Evolutionary conservation across 176 grass and related monocot species (phyloP), one percentile per base, ranked within the genome.

Genomic region (Puccinellia tenuiflora): DNA sequence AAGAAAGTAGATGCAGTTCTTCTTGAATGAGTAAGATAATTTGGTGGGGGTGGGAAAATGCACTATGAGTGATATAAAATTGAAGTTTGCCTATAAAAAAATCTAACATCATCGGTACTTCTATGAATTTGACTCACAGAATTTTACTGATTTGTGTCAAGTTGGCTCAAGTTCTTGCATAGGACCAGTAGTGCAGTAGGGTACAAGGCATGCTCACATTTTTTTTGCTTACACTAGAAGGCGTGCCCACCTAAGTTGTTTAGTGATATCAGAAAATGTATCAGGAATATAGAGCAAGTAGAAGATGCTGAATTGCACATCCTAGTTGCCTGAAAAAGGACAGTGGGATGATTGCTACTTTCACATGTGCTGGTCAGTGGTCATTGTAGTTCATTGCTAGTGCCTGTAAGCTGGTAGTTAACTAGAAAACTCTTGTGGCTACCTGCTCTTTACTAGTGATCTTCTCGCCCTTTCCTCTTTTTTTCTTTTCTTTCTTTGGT

Each of bases 271-370:
- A 79, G 24, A 30, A n/a, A 77, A 15, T 57, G 14, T 20, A 42
- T 18, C 33, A 37, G 14, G 37, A 26, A 43, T 34, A 20, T 61
- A 34, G 22, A 21, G 16, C 52, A 45, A 39, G 56, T 2, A 22
- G 63, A 74, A 77, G 39, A 61, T 14, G 75, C 35, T 88, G 60
- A 85, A 81, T 69, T 73, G 45, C 86, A 79, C 67, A 72, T 2
- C 51, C 68, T 56, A 54, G n/a, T 47, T 65, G 25, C 17, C 20
- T 65, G 57, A 22, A 45, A 62, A 29, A 48, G 3, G 69, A 48
- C 69, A 73, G 25, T 47, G 69, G 21, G 69, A 30, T 73, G 69
- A 7, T 73, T 73, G 69, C 69, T 48, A 30, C 40, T 72, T 72
- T 72, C 68, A 72, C 69, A 73, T 73, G 68, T 42, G 69, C 7